Conservation (phyloP, 768 basidiomycete species). For the Omphalotus guepiniiformis region DNA sequence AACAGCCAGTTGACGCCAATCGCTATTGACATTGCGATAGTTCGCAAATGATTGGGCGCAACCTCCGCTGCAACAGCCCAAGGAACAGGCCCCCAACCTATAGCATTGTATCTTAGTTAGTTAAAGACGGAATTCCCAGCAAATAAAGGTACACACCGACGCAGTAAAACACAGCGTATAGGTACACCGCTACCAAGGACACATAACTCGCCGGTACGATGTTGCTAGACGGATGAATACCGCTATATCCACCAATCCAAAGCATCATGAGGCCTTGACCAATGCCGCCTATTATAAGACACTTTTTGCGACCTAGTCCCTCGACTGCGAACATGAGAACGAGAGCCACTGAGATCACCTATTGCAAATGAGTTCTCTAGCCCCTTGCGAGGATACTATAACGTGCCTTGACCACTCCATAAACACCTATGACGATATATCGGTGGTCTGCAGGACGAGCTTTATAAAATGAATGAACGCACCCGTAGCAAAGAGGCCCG, state of each 20-base stretch:
- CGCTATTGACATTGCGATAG: constrained; percentile 32
- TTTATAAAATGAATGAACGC: constrained; percentile 18
- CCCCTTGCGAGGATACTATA: too few relatives aligned
- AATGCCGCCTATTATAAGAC: constrained; percentile 43
- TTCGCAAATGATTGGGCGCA: constrained; percentile 40
- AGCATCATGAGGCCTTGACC: constrained; percentile 46
- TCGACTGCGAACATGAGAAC: constrained; percentile 46
- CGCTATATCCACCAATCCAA: constrained; percentile 41
- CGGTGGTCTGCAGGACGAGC: too few relatives aligned
- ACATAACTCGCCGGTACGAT: constrained; percentile 37
- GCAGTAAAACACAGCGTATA: constrained; percentile 45
- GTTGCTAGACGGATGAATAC: constrained; percentile 26
- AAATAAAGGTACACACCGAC: constrained; percentile 37
- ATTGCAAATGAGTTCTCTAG: constrained; percentile 8
- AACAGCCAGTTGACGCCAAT: constrained; percentile 43
- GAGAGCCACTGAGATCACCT: constrained; percentile 37
- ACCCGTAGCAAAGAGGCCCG: constrained; percentile 49
- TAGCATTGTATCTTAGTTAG: background rate
- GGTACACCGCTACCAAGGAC: constrained; percentile 41
- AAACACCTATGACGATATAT: constrained; percentile 20
- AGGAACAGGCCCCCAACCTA: constrained; percentile 26
- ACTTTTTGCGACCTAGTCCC: constrained; percentile 42
- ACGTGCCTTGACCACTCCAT: constrained; percentile 30
- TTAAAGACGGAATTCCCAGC: constrained; percentile 11
- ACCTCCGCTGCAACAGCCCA: constrained; percentile 37